Evolutionary conservation across 257 asterid genomes (phyloP).

Genomic region (Osmanthus fragrans): DNA sequence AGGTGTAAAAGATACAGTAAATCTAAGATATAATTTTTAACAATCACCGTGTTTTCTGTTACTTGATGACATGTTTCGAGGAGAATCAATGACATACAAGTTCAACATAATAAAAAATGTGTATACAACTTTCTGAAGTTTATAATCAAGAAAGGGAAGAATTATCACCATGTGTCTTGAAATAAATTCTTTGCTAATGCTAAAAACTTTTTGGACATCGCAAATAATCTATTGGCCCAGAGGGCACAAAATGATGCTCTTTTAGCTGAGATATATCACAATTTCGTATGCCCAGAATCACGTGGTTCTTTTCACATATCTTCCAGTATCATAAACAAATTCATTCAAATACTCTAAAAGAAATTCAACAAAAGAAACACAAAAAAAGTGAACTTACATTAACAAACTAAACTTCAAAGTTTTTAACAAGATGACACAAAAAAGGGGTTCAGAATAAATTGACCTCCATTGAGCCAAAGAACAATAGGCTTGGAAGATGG

Average conservation of each 20-base stretch:
- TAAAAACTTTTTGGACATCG: not conserved
- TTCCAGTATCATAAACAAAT: not conserved
- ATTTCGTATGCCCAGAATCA: not conserved
- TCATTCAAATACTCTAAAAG: not conserved
- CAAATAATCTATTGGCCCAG: not conserved
- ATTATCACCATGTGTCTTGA: not conserved
- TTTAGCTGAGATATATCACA: not conserved
- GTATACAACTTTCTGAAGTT: not conserved
- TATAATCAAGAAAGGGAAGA: not conserved
- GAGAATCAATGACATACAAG: not conserved
- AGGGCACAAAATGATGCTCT: not conserved
- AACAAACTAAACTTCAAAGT: not conserved
- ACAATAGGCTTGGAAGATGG: slow-evolving; percentile 87
- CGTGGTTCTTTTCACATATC: not conserved
- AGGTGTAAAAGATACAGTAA: not conserved
- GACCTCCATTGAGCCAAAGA: slow-evolving; percentile 99
- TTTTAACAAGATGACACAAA: not conserved
- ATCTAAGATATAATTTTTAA: not conserved
- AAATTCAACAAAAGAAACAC: not conserved
- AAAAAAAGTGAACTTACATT: not conserved
- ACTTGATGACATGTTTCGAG: not conserved
- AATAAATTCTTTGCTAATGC: not conserved
- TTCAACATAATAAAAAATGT: too few relatives aligned
- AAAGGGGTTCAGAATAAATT: not conserved
- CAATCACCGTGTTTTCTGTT: not conserved